Evolutionary conservation across 345 rosid genomes (phyloP), one percentile per base, ranked within the genome.

Genomic region (Sonneratia alba): DNA sequence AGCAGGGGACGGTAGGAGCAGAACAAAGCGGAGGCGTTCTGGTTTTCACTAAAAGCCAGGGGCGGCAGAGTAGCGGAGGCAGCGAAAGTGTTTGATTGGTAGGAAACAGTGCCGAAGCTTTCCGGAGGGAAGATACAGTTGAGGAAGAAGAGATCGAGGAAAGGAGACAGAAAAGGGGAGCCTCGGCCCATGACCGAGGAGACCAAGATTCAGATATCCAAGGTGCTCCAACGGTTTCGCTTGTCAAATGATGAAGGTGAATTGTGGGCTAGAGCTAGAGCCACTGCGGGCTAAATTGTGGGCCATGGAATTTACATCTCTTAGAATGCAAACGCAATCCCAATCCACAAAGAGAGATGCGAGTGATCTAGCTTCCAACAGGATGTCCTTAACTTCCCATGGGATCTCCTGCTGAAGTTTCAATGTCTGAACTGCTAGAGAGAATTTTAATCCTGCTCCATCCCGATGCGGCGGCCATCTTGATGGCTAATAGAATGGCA

Each of bases 181-280:
- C 1, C 18, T 11, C 18, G 38, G 37, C 38, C 19, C 27, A 74
- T 88, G 45, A 71, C 79, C 36, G 98, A 90, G 85, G 81, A 86
- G 63, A 73, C 88, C 42, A 79, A 81, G 69, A 84, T 84, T 74
- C 85, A 87, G 67, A 84, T 92, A 18, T 69, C 85, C n/a, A 71
- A 82, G 51, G 53, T 81, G 32, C 91, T 91, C 38, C 81, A 85
- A 14, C 72, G 75, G 38, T 91, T 93, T 71, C 86, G 83, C 15
- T 85, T 73, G 45, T 62, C 89, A 16, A 71, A 69, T 0, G 85
- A 83, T 49, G 81, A 85, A 68, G 96, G 97, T 89, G n/a, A 1
- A n/a, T n/a, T n/a, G n/a, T n/a, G n/a, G n/a, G n/a, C n/a, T n/a
- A n/a, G n/a, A n/a, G 32, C 32, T 27, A 27, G 32, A 27, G 32